A percentile compares a stretch with the other conserved stretches of the same genome.
phyloP scores from a whole-genome alignment of 2,329 filamentous ascomycete genomes.

The Penicillium sp. region DNA sequence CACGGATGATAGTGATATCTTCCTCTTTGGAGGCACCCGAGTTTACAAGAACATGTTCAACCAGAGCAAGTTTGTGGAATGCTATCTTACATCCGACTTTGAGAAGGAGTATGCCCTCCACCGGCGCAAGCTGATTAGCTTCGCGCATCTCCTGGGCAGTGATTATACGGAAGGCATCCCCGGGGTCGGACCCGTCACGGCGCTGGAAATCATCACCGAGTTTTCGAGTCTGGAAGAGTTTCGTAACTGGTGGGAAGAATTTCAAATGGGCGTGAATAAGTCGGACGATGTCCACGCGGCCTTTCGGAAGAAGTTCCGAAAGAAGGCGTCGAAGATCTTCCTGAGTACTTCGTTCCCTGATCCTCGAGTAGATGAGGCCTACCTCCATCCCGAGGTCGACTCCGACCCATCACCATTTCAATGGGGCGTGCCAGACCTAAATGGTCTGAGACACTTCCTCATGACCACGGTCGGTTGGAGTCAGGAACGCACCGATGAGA shows the following conservation, averaged over 20 bases:
- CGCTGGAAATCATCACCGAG: conserved; percentile 87
- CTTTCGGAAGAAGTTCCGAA: conserved; percentile 84
- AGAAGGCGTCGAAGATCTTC: conserved; percentile 79
- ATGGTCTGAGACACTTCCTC: conserved; percentile 74
- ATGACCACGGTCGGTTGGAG: conserved; percentile 92
- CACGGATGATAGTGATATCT: conserved; percentile 94
- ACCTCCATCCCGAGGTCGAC: conserved; percentile 82
- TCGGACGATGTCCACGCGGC: conserved; percentile 52
- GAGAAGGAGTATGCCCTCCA: conserved; percentile 85
- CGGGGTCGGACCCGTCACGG: conserved; percentile 88
- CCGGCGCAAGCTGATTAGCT: conserved; percentile 77
- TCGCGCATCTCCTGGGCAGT: conserved; percentile 85
- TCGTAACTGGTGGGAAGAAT: conserved; percentile 76
- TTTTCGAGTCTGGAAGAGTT: conserved; percentile 72
- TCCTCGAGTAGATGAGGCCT: conserved; percentile 71
- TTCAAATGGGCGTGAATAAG: conserved; percentile 64
- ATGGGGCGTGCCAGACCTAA: conserved; percentile 92
- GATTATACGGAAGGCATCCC: conserved; percentile 93
- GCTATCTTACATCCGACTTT: conserved; percentile 77
- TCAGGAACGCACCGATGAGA: conserved; percentile 87
- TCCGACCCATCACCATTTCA: conserved; percentile 70
- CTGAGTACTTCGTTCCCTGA: conserved; percentile 75
- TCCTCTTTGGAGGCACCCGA: conserved; percentile 90
- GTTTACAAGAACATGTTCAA: conserved; percentile 99
- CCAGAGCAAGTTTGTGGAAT: conserved; percentile 94